phyloP scores from a whole-genome alignment of 1,284 basidiomycete species.

The Mycosarcoma mackinlayi region DNA sequence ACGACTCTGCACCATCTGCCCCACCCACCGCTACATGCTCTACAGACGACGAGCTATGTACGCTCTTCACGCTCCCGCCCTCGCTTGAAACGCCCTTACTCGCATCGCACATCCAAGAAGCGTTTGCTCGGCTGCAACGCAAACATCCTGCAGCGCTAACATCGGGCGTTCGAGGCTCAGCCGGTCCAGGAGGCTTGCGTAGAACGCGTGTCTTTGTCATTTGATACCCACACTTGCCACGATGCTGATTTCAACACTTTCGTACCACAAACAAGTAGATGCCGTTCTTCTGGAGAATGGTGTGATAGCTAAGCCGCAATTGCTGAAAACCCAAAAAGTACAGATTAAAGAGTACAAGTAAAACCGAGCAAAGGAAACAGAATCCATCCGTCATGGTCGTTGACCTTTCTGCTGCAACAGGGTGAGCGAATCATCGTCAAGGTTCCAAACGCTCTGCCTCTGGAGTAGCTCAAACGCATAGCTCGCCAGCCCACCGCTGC shows the following conservation, averaged over 20 bases:
- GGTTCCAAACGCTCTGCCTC: conserved; percentile 47
- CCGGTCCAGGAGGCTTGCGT: conserved; percentile 57
- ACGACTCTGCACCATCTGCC: neutral
- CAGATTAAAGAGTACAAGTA: no score
- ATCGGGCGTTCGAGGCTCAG: conserved; percentile 42
- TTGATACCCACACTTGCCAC: neutral
- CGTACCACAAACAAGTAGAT: no score
- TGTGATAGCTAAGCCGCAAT: no score
- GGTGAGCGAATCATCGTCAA: conserved; percentile 40
- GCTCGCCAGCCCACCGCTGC: conserved; percentile 24
- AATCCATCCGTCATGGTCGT: neutral
- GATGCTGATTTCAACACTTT: neutral
- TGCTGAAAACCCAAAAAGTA: no score
- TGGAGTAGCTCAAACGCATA: conserved; percentile 48
- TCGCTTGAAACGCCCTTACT: conserved; percentile 48
- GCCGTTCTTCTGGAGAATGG: no score
- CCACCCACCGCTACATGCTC: no score
- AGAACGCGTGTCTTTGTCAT: conserved; percentile 62
- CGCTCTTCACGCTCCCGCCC: conserved; percentile 55
- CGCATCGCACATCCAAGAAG: conserved; percentile 62
- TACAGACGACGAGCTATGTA: conserved; percentile 44
- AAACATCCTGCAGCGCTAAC: conserved; percentile 44
- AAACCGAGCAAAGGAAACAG: neutral
- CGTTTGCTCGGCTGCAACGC: conserved; percentile 61
- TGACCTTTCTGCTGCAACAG: conserved; percentile 30